phyloP scores from a whole-genome alignment of 306 rosid species.

The Biancaea sappan region DNA sequence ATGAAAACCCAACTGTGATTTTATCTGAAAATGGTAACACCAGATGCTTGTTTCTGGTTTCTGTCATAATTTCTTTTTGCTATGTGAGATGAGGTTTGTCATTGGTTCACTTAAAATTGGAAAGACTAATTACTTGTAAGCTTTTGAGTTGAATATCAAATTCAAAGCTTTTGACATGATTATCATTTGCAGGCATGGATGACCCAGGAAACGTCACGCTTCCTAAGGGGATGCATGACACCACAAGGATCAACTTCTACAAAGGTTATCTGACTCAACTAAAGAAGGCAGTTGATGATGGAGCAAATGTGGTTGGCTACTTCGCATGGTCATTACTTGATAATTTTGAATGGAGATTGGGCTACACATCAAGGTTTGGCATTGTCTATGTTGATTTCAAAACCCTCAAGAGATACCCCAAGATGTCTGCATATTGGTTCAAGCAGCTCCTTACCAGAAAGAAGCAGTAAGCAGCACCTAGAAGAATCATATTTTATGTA shows the following conservation, averaged over 20 bases:
- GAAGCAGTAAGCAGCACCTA: constrained; percentile 39
- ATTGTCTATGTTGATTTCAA: constrained; percentile 83
- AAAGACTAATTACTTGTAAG: background rate
- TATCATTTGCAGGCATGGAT: constrained; percentile 69
- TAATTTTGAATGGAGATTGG: constrained; percentile 90
- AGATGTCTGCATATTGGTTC: constrained; percentile 96
- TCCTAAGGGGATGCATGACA: constrained; percentile 63
- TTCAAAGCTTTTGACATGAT: background rate
- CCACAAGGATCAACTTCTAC: constrained; percentile 74
- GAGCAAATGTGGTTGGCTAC: constrained; percentile 80
- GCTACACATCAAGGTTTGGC: constrained; percentile 94
- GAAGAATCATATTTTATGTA: constrained; percentile 17
- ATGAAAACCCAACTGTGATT: constrained; percentile 77
- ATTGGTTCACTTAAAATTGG: background rate
- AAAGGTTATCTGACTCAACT: constrained; percentile 62
- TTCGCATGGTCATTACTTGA: constrained; percentile 94
- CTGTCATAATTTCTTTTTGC: background rate
- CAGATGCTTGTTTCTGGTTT: background rate
- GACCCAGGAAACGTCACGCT: constrained; percentile 72
- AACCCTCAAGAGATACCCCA: constrained; percentile 81
- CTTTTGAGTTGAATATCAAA: background rate
- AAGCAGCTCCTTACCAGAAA: constrained; percentile 54
- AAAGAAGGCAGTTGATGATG: constrained; percentile 78
- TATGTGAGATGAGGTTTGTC: background rate
- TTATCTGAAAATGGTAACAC: constrained; percentile 84